A percentile compares a stretch with the other conserved stretches of the same genome.
phyloP scores from a whole-genome alignment of 2,329 filamentous ascomycete species.

The Phialophora verrucosa region DNA sequence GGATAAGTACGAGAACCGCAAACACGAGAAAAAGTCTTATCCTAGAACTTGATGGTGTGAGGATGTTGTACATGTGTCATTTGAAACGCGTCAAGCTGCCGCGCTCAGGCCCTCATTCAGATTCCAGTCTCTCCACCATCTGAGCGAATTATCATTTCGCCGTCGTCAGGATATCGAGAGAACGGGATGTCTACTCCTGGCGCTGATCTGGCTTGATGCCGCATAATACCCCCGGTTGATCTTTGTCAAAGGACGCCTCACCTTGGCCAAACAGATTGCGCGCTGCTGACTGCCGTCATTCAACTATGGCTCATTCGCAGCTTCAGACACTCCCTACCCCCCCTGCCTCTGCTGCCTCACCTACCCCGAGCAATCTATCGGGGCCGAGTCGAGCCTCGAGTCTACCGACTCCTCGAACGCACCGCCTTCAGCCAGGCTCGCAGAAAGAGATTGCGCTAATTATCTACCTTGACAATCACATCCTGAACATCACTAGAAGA shows the following conservation, averaged over 20 bases:
- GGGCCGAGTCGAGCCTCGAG: constrained; percentile 37
- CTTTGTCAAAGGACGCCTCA: not conserved
- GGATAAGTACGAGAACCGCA: not conserved
- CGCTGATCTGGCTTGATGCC: not conserved
- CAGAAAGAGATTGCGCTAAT: constrained; percentile 65
- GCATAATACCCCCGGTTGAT: not conserved
- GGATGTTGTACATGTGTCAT: not conserved
- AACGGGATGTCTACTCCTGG: not conserved
- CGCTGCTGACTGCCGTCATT: not conserved
- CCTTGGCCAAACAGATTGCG: not conserved
- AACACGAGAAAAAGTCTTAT: not conserved
- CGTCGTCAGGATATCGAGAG: not conserved
- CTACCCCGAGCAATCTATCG: constrained; percentile 23
- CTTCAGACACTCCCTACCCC: constrained; percentile 27
- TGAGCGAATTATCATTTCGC: not conserved
- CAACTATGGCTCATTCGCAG: constrained; percentile 19
- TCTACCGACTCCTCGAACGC: constrained; percentile 59
- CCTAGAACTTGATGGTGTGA: not conserved
- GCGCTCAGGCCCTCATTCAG: not conserved
- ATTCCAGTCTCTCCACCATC: not conserved
- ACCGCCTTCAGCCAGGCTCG: constrained; percentile 62
- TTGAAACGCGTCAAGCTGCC: not conserved
- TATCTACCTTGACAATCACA: constrained; percentile 60
- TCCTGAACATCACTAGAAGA: constrained; percentile 58
- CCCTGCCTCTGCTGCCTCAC: constrained; percentile 33